Conservation (phyloP, 441 rosid genomes). For the Syzygium syzygioides region DNA sequence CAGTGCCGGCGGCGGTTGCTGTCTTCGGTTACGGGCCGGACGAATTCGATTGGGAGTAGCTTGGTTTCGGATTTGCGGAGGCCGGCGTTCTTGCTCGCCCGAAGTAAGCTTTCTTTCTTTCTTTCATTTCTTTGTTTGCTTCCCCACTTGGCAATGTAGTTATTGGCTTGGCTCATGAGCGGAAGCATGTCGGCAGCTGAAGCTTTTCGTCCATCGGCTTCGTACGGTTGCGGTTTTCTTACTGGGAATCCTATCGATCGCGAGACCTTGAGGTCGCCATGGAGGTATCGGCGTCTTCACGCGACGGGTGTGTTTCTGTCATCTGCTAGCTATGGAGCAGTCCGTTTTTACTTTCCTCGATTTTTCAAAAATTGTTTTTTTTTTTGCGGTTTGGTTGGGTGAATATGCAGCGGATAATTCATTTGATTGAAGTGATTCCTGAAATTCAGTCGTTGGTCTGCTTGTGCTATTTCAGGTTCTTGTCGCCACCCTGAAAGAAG, state of each 20-base stretch:
- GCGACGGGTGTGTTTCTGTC: constrained; percentile 30
- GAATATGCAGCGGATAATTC: not conserved
- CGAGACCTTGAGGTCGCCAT: constrained; percentile 21
- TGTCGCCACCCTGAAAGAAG: constrained; percentile 32
- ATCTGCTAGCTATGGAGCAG: not conserved
- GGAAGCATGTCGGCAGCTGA: not conserved
- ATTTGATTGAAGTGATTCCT: not conserved
- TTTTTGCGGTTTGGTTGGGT: not conserved
- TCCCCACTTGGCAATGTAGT: not conserved
- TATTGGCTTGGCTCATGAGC: not conserved
- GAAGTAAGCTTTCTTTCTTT: constrained; percentile 15
- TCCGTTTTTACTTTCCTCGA: not conserved
- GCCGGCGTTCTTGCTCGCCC: constrained; percentile 11
- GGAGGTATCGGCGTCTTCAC: constrained; percentile 43
- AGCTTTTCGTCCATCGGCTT: constrained; percentile 22
- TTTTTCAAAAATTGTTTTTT: not conserved
- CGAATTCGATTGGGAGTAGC: not conserved
- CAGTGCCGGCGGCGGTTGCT: constrained; percentile 50
- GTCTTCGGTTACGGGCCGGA: not conserved
- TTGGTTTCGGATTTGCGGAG: constrained; percentile 7
- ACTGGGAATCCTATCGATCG: constrained; percentile 23
- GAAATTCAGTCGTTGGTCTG: not conserved
- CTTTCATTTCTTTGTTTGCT: not conserved
- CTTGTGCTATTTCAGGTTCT: constrained; percentile 27
- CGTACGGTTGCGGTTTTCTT: constrained; percentile 26